These are phyloP conservation scores for Ophiostoma australiae DNA, from an alignment of 2,329 filamentous ascomycete genomes.

Conservation along the genomic window DNA sequence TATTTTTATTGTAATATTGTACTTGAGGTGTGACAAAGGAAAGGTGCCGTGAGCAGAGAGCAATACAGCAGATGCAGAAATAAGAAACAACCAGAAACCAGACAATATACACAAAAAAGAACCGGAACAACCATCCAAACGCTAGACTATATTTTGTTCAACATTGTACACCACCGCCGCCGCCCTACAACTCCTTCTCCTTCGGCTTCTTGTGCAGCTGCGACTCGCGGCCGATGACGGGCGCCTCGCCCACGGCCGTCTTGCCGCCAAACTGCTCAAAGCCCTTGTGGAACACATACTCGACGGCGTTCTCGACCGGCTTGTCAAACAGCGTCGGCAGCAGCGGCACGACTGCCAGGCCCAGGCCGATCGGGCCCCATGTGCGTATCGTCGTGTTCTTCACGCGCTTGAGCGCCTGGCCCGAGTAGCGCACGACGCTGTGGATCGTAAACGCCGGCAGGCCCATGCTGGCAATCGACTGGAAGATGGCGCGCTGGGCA, in stretches of 20 bases:
- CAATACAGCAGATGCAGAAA: too few species aligned
- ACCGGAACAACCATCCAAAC: not conserved
- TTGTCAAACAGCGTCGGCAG: conserved; percentile 82
- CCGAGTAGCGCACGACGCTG: conserved; percentile 84
- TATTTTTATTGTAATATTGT: too few species aligned
- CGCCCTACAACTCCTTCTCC: conserved; percentile 39
- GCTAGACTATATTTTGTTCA: not conserved
- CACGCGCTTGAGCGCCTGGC: conserved; percentile 72
- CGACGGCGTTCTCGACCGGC: conserved; percentile 85
- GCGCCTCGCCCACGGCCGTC: conserved; percentile 50
- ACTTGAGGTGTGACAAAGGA: too few species aligned
- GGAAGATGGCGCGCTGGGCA: conserved; percentile 85
- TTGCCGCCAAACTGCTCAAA: conserved; percentile 68
- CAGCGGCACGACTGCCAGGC: conserved; percentile 72
- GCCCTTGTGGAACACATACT: conserved; percentile 81
- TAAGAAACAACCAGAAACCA: not conserved
- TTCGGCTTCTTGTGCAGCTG: conserved; percentile 38
- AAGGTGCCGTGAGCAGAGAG: too few species aligned
- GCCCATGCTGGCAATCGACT: conserved; percentile 87
- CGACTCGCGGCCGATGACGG: conserved; percentile 50
- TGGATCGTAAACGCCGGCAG: conserved; percentile 92
- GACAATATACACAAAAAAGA: not conserved
- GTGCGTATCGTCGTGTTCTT: conserved; percentile 74
- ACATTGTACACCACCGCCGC: not conserved
- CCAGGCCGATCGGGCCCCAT: conserved; percentile 85